Evolutionary conservation across 805 yeast species (phyloP).

Genomic region (Saturnispora galanensis): DNA sequence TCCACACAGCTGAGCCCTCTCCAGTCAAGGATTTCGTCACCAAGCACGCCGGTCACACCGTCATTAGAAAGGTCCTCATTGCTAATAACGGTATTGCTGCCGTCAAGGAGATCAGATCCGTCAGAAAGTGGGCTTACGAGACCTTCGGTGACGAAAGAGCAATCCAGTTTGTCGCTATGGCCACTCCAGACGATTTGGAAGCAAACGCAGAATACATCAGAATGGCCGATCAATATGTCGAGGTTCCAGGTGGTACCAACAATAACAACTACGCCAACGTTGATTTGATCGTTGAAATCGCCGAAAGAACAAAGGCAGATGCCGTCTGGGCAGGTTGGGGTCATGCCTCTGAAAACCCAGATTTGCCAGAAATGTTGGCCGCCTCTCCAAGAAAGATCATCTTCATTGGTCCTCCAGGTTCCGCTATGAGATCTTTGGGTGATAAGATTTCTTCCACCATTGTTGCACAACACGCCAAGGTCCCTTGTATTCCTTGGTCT

Average conservation of each 20-base stretch:
- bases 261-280: conserved; percentile 98
- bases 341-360: conserved; percentile 98
- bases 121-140: conserved; percentile 98
- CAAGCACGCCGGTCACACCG: conserved; percentile 89
- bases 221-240: conserved; percentile 98
- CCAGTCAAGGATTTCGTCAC: conserved; percentile 76
- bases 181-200: conserved; percentile 97
- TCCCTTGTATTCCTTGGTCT: conserved; percentile 99
- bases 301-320: conserved; percentile 92
- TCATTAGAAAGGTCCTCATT: conserved; percentile 75
- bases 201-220: conserved; percentile 97
- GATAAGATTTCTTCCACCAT: conserved; percentile 96
- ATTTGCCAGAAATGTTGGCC: conserved; percentile 86
- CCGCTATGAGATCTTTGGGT: conserved; percentile 99
- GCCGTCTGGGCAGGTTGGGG: conserved; percentile 99
- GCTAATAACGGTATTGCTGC: conserved; percentile 99
- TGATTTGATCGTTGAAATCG: conserved; percentile 91
- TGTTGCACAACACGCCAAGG: conserved; percentile 97
- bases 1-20: conserved; percentile 69
- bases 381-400: conserved; percentile 83
- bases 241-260: conserved; percentile 98
- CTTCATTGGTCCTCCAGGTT: conserved; percentile 98
- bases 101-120: conserved; percentile 94
- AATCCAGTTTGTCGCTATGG: conserved; percentile 94
- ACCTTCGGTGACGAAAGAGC: conserved; percentile 96